Base-by-base conservation (phyloP, 768 basidiomycete genomes). In the Suillus placidus region DNA sequence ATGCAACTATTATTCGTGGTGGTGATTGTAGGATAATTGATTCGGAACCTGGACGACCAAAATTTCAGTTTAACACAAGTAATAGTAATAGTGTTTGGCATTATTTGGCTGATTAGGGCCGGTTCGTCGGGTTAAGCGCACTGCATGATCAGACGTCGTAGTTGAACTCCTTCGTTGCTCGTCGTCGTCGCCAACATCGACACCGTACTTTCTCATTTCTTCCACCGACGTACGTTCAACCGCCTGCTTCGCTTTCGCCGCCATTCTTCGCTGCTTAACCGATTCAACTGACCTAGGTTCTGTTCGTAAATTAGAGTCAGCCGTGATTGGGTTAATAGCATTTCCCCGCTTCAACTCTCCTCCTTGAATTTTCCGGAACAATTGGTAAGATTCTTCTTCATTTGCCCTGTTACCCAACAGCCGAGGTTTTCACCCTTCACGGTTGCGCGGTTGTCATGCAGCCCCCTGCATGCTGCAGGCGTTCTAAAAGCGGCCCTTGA, bases 21-120 rank as follows among this genome's bases (percentile, higher is more conserved):
- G 61, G 49, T 35, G 35, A 40, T 47, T 61, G 20, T n/a, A 51
- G 45, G 60, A 37, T 52, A 40, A 58, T 32, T 55, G 34, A 52
- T 64, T 54, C 34, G 30, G 38, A 54, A 64, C 26, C 30, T 56
- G 26, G 49, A 26, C 26, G 16, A 52, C 7, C 6, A 52, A 52
- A 30, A 8, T 52, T 52, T 30, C 26, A 30, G 26, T 52, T 52
- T 5, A 47, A 47, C 10, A 30, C n/a, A n/a, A n/a, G 14, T 40
- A 26, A 56, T 23, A 3, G 23, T 14, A 26, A 8, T 9, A 7
- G 69, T 61, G 2, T 77, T 77, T 77, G 76, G 13, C n/a, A 16
- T 45, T 77, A 67, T 78, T 77, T 77, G 70, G 66, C 20, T 76
- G 13, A 70, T 78, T 77, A 77, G 76, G 76, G 76, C 76, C 72